Conservation (phyloP, 2,329 filamentous ascomycete species). For the Orbilia javanica region DNA sequence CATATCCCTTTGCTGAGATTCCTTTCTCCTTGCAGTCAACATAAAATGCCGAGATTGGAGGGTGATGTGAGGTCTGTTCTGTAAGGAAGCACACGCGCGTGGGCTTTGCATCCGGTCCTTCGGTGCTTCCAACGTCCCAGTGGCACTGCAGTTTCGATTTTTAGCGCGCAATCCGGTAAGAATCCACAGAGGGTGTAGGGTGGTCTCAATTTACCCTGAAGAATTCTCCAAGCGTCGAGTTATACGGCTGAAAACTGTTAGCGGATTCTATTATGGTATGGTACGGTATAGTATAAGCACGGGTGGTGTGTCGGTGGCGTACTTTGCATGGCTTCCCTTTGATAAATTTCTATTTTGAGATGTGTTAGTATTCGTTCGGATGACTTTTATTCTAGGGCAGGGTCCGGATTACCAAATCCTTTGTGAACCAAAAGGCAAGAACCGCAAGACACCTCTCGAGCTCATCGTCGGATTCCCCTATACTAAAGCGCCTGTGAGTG, state of each 20-base stretch:
- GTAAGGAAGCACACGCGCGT: slow-evolving; percentile 93
- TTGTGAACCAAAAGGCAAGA: slow-evolving; percentile 97
- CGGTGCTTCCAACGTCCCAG: slow-evolving; percentile 81
- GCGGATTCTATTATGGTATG: background rate
- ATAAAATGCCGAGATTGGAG: slow-evolving; percentile 95
- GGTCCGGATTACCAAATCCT: slow-evolving; percentile 76
- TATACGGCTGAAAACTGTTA: slow-evolving; percentile 75
- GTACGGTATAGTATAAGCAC: background rate
- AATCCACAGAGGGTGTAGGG: background rate
- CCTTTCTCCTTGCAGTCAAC: slow-evolving; percentile 93
- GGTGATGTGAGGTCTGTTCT: slow-evolving; percentile 97
- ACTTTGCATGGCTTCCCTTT: slow-evolving; percentile 96
- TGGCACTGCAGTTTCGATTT: slow-evolving; percentile 76
- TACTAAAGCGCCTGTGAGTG: slow-evolving; percentile 66
- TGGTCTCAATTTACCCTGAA: slow-evolving; percentile 77
- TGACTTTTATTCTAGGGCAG: background rate
- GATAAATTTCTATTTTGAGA: slow-evolving; percentile 81
- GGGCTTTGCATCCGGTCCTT: slow-evolving; percentile 65
- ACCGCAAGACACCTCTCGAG: slow-evolving; percentile 95
- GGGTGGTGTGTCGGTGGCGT: background rate
- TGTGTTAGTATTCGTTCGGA: slow-evolving; percentile 20
- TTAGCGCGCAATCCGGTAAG: slow-evolving; percentile 21
- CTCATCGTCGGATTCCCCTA: slow-evolving; percentile 89
- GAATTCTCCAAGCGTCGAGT: slow-evolving; percentile 96
- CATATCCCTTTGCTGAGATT: slow-evolving; percentile 87